These are phyloP conservation scores for Cystobasidium tubakii DNA, from an alignment of 768 basidiomycete species.

Conservation along the genomic window DNA sequence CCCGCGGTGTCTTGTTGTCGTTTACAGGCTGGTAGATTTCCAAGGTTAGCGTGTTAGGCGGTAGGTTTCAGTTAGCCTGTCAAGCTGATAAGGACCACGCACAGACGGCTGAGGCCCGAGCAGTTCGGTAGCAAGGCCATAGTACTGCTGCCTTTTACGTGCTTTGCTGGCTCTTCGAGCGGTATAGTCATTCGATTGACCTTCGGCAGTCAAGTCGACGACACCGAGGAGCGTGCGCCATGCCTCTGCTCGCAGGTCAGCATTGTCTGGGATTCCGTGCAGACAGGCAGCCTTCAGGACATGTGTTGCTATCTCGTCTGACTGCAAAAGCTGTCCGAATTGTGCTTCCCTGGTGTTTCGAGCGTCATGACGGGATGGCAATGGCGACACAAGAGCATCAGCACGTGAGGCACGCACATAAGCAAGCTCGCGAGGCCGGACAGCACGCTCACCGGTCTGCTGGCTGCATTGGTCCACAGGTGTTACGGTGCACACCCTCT, in stretches of 20 bases:
- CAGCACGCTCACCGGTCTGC: not conserved
- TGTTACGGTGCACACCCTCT: not conserved
- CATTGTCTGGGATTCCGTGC: conserved; percentile 33
- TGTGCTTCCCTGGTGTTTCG: conserved; percentile 9
- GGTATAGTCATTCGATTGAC: not conserved
- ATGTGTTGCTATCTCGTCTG: conserved; percentile 5
- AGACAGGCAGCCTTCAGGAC: conserved; percentile 31
- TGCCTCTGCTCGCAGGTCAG: conserved; percentile 25
- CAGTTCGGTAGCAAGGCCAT: conserved; percentile 3
- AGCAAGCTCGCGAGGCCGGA: not conserved
- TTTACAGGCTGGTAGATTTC: not conserved
- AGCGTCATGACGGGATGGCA: not conserved
- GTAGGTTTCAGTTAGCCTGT: not conserved
- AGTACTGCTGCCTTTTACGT: conserved; percentile 16
- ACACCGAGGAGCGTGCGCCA: conserved; percentile 34
- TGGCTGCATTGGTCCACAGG: not conserved
- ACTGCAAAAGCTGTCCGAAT: conserved; percentile 14
- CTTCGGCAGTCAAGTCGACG: conserved; percentile 9
- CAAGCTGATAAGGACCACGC: not conserved
- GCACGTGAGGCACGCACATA: not conserved
- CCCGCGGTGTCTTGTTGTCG: not conserved
- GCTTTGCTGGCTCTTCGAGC: conserved; percentile 14
- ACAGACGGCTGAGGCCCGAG: not conserved
- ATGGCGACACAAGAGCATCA: not conserved
- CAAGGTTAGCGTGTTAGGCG: not conserved